phyloP scores from a whole-genome alignment of 371 early-diverging fungal genomes.

The Rhizopus sp. region DNA sequence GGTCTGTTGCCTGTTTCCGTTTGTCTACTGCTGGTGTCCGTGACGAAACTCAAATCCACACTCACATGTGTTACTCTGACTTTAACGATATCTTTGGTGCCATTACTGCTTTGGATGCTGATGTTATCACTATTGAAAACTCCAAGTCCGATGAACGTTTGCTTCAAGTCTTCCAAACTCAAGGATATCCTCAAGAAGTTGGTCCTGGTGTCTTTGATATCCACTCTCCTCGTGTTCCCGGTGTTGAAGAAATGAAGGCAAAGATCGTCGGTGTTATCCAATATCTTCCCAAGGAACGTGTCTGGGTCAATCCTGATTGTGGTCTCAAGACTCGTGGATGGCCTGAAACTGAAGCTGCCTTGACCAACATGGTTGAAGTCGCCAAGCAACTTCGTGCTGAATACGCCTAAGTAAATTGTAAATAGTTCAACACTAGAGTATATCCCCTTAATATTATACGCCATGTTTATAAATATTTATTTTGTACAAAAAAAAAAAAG shows the following conservation, averaged over 20 bases:
- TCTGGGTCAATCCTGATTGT: slow-evolving; percentile 99
- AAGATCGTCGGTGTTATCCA: slow-evolving; percentile 80
- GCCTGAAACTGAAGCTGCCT: slow-evolving; percentile 86
- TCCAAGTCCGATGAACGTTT: slow-evolving; percentile 96
- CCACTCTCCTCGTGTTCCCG: slow-evolving; percentile 95
- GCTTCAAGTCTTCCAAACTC: slow-evolving; percentile 79
- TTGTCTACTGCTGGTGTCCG: slow-evolving; percentile 87
- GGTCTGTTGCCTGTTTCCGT: slow-evolving; percentile 95
- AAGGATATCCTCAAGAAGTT: slow-evolving; percentile 87
- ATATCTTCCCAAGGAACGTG: slow-evolving; percentile 70
- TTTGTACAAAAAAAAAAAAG: background rate
- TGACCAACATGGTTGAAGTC: slow-evolving; percentile 85
- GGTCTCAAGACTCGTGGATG: slow-evolving; percentile 96
- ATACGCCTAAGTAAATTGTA: slow-evolving; percentile 20
- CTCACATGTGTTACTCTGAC: slow-evolving; percentile 97
- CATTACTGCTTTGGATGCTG: slow-evolving; percentile 89
- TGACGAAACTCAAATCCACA: slow-evolving; percentile 94
- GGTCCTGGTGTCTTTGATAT: slow-evolving; percentile 98
- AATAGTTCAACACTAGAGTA: slow-evolving; percentile 26
- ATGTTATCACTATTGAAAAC: slow-evolving; percentile 97
- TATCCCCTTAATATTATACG: background rate
- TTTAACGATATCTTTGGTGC: slow-evolving; percentile 97
- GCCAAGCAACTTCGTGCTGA: slow-evolving; percentile 70
- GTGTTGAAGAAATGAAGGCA: slow-evolving; percentile 83
- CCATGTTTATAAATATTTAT: background rate